Evolutionary conservation across 208 protist species (phyloP).

Genomic region (Zelonia costaricensis): DNA sequence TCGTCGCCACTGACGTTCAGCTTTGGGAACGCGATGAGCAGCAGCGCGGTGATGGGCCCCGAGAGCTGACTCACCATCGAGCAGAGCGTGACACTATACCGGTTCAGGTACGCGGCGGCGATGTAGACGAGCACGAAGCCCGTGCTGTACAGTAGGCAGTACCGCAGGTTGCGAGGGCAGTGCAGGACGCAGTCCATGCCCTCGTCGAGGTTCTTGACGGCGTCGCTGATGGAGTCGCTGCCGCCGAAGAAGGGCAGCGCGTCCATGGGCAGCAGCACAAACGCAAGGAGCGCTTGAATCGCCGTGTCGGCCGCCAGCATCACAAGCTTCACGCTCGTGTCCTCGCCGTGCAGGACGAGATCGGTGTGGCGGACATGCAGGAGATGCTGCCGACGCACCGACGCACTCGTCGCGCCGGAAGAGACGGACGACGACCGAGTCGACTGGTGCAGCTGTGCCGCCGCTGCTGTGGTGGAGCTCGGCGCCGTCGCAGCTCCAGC

Average conservation of each 20-base stretch:
- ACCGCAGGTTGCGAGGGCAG: conserved; percentile 57
- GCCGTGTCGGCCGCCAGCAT: conserved; percentile 51
- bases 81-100: conserved; percentile 67
- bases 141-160: conserved; percentile 42
- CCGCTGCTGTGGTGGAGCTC: conserved; percentile 3
- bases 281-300: conserved; percentile 34
- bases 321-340: conserved; percentile 57
- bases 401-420: not conserved
- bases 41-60: conserved; percentile 48
- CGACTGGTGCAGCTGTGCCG: not conserved
- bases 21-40: conserved; percentile 39
- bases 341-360: conserved; percentile 34
- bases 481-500: not conserved
- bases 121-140: conserved; percentile 59
- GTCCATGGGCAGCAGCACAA: conserved; percentile 51
- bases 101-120: conserved; percentile 56
- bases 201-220: conserved; percentile 36
- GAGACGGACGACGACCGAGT: not conserved
- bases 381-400: not conserved
- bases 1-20: conserved; percentile 49
- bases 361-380: conserved; percentile 9
- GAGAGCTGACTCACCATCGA: conserved; percentile 66
- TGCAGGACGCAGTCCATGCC: conserved; percentile 45
- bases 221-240: conserved; percentile 34
- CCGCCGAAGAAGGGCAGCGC: conserved; percentile 58